A percentile compares a stretch with the other conserved stretches of the same genome.
phyloP scores from a whole-genome alignment of 1,284 basidiomycete genomes.

The Cutaneotrichosporon mucoides region DNA sequence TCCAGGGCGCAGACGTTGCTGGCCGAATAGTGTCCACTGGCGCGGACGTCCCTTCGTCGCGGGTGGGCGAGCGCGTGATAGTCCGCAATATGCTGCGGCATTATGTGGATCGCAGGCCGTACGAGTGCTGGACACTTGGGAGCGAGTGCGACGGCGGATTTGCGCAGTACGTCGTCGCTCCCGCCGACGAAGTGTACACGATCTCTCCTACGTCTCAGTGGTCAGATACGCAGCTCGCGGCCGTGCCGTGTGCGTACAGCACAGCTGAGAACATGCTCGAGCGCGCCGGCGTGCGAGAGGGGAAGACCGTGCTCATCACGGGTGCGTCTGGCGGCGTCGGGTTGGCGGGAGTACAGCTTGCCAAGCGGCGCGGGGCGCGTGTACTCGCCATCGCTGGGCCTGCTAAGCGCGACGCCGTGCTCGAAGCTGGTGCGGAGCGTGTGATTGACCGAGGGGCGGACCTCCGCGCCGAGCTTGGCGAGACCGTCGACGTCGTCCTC shows the following conservation, averaged over 20 bases:
- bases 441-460: conserved; percentile 1
- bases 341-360: conserved; percentile 4
- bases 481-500: conserved; percentile 1
- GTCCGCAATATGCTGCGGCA: conserved; percentile 11
- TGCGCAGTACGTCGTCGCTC: conserved; percentile 7
- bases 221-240: conserved; percentile 4
- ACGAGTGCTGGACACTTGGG: conserved; percentile 8
- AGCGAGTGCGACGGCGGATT: conserved; percentile 10
- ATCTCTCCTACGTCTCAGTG: neutral
- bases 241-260: conserved; percentile 8
- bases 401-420: neutral
- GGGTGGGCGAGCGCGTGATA: conserved; percentile 3
- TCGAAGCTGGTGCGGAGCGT: neutral
- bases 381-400: neutral
- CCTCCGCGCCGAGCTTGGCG: neutral
- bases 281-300: neutral
- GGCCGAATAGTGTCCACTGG: conserved; percentile 4
- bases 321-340: conserved; percentile 8
- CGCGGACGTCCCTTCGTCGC: neutral
- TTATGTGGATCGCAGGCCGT: conserved; percentile 1
- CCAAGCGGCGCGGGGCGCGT: neutral
- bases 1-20: conserved; percentile 9
- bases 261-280: conserved; percentile 10
- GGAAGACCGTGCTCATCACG: conserved; percentile 1
- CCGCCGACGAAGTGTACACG: neutral